Conservation (phyloP, 2,329 filamentous ascomycete genomes). For the Thelonectria discophora region DNA sequence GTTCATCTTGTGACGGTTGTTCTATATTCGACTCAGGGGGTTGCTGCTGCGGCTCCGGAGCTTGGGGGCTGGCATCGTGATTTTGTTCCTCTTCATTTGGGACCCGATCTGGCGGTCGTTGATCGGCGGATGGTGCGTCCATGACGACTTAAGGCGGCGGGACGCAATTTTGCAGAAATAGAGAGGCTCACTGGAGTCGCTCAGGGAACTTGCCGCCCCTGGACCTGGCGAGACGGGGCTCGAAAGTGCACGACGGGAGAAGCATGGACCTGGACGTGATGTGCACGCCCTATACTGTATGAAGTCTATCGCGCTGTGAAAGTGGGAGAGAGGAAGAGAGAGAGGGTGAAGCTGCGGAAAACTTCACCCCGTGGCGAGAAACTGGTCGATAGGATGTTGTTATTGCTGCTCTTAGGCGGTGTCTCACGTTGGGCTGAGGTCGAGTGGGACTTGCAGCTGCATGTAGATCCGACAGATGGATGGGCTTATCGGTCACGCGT, state of each 20-base stretch:
- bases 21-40: background rate
- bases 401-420: constrained; percentile 19
- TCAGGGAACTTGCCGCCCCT: background rate
- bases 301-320: background rate
- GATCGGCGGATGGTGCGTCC: constrained; percentile 14
- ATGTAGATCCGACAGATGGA: constrained; percentile 6
- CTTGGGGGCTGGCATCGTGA: constrained; percentile 15
- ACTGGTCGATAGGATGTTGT: background rate
- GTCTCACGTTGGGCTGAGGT: constrained; percentile 24
- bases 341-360: background rate
- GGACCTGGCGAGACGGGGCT: background rate
- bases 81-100: constrained; percentile 21
- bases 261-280: background rate
- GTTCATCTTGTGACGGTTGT: background rate
- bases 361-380: background rate
- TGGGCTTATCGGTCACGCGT: constrained; percentile 13
- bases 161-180: background rate
- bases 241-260: background rate
- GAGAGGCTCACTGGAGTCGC: background rate
- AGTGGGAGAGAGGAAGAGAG: background rate
- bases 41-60: constrained; percentile 6
- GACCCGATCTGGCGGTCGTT: constrained; percentile 17
- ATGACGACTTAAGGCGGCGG: background rate
- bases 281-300: background rate
- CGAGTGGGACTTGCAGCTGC: constrained; percentile 19